Evolutionary conservation across 2,329 filamentous ascomycete genomes (phyloP).

Genomic region (Tolypocladium inflatum): DNA sequence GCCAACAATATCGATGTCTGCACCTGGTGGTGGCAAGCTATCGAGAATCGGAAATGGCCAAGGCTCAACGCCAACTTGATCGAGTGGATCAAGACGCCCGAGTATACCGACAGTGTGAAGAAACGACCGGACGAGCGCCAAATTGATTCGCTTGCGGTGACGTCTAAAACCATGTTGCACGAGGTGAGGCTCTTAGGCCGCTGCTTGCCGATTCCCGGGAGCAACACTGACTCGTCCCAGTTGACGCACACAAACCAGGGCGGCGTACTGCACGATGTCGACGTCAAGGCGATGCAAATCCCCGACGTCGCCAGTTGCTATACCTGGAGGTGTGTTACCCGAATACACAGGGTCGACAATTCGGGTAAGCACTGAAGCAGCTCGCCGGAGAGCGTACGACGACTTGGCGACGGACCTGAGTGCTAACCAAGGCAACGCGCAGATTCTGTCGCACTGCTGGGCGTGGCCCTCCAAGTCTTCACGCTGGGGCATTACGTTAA

Average conservation of each 20-base stretch:
- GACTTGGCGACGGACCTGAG: neutral
- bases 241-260: neutral
- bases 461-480: neutral
- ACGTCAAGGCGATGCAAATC: neutral
- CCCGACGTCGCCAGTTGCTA: neutral
- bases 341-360: neutral
- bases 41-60: neutral
- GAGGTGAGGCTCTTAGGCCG: neutral
- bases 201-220: neutral
- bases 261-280: neutral
- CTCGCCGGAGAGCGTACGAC: neutral
- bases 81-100: neutral
- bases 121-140: no score
- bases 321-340: neutral
- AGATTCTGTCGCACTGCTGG: neutral
- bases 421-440: neutral
- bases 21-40: neutral
- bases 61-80: neutral
- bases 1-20: neutral
- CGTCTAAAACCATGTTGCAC: neutral
- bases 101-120: no score
- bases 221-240: neutral
- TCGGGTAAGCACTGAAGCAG: neutral
- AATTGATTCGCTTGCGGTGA: neutral
- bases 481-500: neutral